Base-by-base conservation (phyloP, 1,139 yeast genomes). In the Saccharomyces hybrid region DNA sequence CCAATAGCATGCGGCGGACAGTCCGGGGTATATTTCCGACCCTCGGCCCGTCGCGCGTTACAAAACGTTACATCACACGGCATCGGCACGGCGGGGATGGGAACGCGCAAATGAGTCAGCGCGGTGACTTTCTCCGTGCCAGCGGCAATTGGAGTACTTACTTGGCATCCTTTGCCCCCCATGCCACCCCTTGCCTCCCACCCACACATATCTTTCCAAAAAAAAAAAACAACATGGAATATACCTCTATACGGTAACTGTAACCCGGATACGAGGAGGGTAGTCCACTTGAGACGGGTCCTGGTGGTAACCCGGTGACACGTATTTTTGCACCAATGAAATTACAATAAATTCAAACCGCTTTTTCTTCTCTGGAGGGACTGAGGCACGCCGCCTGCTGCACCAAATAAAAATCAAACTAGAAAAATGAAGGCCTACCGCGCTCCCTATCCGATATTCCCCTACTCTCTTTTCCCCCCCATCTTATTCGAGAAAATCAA, bases 371-470 rank as follows among this genome's bases (percentile, higher is more conserved):
- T 38, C 44, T 11, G 13, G 44, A 38, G 1, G 25, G 3, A 5
- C 25, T 9, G 8, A 13, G 44, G 26, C 44, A n/a, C 44, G 23
- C 23, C 11, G 44, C 11, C 44, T 9, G 44, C 44, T 38, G 44
- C 44, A 38, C 44, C 44, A 38, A 38, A 38, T 38, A 38, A 38
- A 16, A 38, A 2, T 16, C 44, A 38, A 38, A 38, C 25, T 16
- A 38, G 44, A 38, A 38, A 38, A 38, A 4, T 16, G 11, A 16
- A 38, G 44, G 42, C 23, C 44, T 38, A 38, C 44, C n/a, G 44
- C 44, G 44, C 44, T 38, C 44, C 44, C 44, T 38, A 38, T 9
- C 44, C 44, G 44, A 38, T 38, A 38, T 38, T 38, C 44, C 44
- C 44, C 25, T 38, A 16, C 44, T 16, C 4, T 9, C 44, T 11